A percentile compares a stretch with the other conserved stretches of the same genome.
Evolutionary conservation across 345 rosid genomes (phyloP).

Genomic region (Dovyalis caffra): DNA sequence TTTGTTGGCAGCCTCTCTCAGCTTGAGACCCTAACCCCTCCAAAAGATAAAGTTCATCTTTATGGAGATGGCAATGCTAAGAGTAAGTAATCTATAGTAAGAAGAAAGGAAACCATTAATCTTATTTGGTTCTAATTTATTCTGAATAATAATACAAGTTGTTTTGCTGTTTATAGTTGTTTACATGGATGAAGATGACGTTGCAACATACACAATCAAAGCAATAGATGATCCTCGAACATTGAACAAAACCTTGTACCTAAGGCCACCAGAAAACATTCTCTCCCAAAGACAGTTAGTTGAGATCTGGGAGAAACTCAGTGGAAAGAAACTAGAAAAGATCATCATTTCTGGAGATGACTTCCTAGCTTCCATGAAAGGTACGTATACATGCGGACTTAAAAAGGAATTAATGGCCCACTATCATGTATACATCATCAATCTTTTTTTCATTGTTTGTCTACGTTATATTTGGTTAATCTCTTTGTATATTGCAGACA

Average conservation of each 20-base stretch:
- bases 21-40: slow-evolving; percentile 60
- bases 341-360: slow-evolving; percentile 39
- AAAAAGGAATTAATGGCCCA: not conserved
- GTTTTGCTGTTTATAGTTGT: slow-evolving; percentile 37
- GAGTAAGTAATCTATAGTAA: slow-evolving; percentile 33
- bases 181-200: slow-evolving; percentile 67
- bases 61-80: slow-evolving; percentile 77
- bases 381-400: slow-evolving; percentile 31
- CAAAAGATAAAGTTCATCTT: slow-evolving; percentile 41
- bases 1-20: slow-evolving; percentile 72
- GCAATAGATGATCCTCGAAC: slow-evolving; percentile 69
- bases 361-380: slow-evolving; percentile 63
- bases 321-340: slow-evolving; percentile 47
- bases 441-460: not conserved
- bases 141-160: not conserved
- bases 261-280: slow-evolving; percentile 54
- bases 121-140: not conserved
- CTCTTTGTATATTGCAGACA: slow-evolving; percentile 32
- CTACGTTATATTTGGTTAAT: not conserved
- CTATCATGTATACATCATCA: not conserved
- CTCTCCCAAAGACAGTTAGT: slow-evolving; percentile 59
- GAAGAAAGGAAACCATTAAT: not conserved
- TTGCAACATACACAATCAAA: slow-evolving; percentile 58
- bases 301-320: slow-evolving; percentile 67
- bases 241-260: slow-evolving; percentile 58